Evolutionary conservation across 1,284 basidiomycete genomes (phyloP).

Genomic region (Athelia sp.): DNA sequence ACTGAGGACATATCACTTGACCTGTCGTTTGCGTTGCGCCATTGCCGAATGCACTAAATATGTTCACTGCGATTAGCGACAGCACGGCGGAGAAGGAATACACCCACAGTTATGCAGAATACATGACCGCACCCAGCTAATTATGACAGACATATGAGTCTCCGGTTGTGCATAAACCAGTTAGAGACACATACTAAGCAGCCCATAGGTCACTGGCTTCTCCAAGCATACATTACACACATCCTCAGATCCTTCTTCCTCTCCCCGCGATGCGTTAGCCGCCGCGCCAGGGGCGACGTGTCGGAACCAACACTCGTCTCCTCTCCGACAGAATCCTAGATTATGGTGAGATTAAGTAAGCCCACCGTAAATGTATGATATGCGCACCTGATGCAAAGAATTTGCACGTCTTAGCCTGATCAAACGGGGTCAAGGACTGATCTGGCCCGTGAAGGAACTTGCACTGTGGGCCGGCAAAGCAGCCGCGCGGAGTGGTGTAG

Average conservation of each 20-base stretch:
- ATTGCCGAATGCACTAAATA: conserved; percentile 68
- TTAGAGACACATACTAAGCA: conserved; percentile 45
- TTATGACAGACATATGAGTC: conserved; percentile 2
- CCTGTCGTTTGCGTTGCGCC: conserved; percentile 59
- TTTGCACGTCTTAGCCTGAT: conserved; percentile 61
- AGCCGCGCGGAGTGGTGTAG: conserved; percentile 55
- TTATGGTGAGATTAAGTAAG: not conserved
- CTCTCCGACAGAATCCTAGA: conserved; percentile 60
- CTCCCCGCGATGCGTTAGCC: conserved; percentile 12
- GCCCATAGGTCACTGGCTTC: conserved; percentile 58
- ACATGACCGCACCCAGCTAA: conserved; percentile 66
- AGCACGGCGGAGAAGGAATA: not conserved
- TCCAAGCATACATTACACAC: conserved; percentile 71
- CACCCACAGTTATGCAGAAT: conserved; percentile 59
- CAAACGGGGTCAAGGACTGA: conserved; percentile 57
- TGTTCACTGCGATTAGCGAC: conserved; percentile 6
- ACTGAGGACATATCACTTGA: conserved; percentile 48
- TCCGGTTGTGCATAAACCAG: not conserved
- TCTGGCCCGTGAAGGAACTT: conserved; percentile 63
- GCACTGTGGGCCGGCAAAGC: conserved; percentile 60
- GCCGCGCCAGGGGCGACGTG: conserved; percentile 36
- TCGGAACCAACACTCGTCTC: conserved; percentile 67
- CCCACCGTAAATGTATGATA: not conserved
- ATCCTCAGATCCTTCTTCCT: conserved; percentile 27
- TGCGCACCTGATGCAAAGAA: conserved; percentile 51